Base-by-base conservation (phyloP, 345 rosid species). In the Acer yangbiense region DNA sequence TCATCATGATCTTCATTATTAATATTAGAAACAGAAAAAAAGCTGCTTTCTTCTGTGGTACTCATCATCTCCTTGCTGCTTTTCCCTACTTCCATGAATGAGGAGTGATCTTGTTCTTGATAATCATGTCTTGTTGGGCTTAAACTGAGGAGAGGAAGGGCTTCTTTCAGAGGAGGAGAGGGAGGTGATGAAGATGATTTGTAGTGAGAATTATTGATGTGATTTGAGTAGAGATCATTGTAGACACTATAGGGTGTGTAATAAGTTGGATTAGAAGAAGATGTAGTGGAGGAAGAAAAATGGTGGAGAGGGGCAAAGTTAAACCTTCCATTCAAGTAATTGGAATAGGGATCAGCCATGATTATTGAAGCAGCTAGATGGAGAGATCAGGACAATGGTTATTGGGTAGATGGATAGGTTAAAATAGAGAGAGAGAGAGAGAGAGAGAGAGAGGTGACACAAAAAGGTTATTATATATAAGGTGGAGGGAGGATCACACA, bases 111-210 rank as follows among this genome's bases (percentile, higher is more conserved):
- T 18, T 82, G 79, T 2, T 35, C 32, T 58, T 74, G 79, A 3
- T 75, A 69, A 13, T 89, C 83, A 27, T 86, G 82, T 61, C 88
- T 87, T 68, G 89, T 65, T 21, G 95, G 98, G 87, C 93, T 90
- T 67, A 87, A 82, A 82, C 86, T 91, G 46, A 96, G 94, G 61
- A 96, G 97, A 20, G 98, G 99, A 41, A 96, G 99, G 23, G 93
- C 95, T 84, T 96, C 92, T 82, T 74, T 89, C 10, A 90, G 83
- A 44, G 98, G 98, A 69, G 99, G 97, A 68, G 98, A 90, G 7
- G 91, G 81, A 17, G 90, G 87, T 43, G 46, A 43, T 43, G 46
- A 43, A 39, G 82, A 78, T 9, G 82, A 65, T 13, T 61, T 60
- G 57, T 63, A 76, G 16, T 77, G 75, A 69, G 54, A 5, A 9